Base-by-base conservation (phyloP, 805 yeast genomes). In the Starmera caribaea region DNA sequence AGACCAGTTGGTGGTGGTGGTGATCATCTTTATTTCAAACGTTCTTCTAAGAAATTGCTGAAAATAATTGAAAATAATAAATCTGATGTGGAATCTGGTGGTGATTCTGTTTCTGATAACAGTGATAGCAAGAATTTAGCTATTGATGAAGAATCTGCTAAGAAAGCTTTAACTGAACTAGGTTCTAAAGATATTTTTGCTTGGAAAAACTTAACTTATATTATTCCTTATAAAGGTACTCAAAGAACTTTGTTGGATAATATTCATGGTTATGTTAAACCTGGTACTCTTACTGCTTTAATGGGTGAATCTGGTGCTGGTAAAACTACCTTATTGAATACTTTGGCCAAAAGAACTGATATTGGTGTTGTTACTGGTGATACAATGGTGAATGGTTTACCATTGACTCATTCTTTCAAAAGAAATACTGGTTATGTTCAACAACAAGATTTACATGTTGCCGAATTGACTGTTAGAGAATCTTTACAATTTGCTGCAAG, bases 281-380 rank as follows among this genome's bases (percentile, higher is more conserved):
- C 86, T 13, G 88, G 88, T 41, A 77, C 54, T 64, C 54, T 70
- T 44, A 69, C 73, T 21, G 74, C 72, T 11, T 55, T 74, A 26
- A 73, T 74, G 78, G 80, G 80, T 47, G 78, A 73, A 36, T 73
- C 79, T n/a, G 79, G 80, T 54, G 79, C 79, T 26, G 79, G 81
- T 52, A 74, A 74, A 48, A 74, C 79, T 10, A 74, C 79, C 10
- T 56, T 74, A 39, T 61, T 74, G 47, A 75, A 74, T 53, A 68
- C 68, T 16, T 58, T 74, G 41, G 71, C 78, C 33, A 71, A 69
- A 47, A 62, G 79, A 54, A 65, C 68, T 42, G 67, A 70, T 31
- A 62, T 63, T 54, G 81, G 81, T 55, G 71, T 69, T 35, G 66
- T 76, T 37, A 67, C 78, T 26, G 81, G 81, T 46, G 73, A 70